phyloP scores from a whole-genome alignment of 176 grass and related monocot species.

The Chrysopogon serrulatus region DNA sequence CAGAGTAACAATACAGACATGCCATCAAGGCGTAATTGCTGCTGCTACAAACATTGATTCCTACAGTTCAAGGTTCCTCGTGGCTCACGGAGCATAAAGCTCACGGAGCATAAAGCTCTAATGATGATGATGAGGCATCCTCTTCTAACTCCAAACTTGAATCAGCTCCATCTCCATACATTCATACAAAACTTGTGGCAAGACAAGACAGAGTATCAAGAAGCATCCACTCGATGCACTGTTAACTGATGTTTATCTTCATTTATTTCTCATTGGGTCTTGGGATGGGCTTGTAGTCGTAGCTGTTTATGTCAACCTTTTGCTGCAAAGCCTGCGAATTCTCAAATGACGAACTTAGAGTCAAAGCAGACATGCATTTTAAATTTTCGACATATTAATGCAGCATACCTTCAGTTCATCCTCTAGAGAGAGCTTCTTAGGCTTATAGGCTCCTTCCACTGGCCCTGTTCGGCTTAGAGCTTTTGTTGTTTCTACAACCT shows the following conservation, averaged over 20 bases:
- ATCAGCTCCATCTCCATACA: background rate
- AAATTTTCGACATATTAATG: slow-evolving; percentile 5
- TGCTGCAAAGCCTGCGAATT: slow-evolving; percentile 67
- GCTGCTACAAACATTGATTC: slow-evolving; percentile 2
- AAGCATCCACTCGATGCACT: background rate
- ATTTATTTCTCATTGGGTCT: slow-evolving; percentile 60
- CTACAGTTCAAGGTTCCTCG: background rate
- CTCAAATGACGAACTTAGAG: background rate
- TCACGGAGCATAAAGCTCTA: background rate
- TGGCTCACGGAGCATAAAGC: background rate
- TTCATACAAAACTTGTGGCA: background rate
- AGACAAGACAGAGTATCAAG: background rate
- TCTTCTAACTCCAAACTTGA: background rate
- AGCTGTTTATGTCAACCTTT: slow-evolving; percentile 87
- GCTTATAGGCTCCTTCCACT: slow-evolving; percentile 66
- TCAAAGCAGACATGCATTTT: background rate
- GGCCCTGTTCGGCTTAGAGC: slow-evolving; percentile 71
- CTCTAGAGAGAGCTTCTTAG: slow-evolving; percentile 78
- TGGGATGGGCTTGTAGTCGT: slow-evolving; percentile 76
- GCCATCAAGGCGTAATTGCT: background rate
- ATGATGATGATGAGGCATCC: background rate
- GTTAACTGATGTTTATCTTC: background rate
- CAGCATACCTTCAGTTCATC: slow-evolving; percentile 71
- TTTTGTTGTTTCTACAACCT: slow-evolving; percentile 82
- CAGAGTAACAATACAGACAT: background rate